Conservation (phyloP, 164 flowering plant species). For the Piper betle region DNA sequence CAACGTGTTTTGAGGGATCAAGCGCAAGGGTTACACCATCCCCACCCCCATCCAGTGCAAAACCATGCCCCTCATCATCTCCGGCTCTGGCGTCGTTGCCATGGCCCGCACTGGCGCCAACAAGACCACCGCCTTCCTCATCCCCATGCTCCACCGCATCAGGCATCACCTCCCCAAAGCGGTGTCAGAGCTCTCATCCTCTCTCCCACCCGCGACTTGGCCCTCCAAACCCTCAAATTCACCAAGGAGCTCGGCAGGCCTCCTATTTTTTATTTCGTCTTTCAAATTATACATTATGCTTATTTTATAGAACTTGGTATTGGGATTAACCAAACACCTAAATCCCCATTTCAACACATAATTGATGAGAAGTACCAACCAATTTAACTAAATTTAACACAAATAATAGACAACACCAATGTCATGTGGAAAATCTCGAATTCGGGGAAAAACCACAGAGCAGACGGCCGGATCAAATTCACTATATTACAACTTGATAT, state of each 20-base stretch:
- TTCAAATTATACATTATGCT: too few species aligned
- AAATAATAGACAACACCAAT: too few species aligned
- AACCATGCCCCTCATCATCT: slow-evolving; percentile 81
- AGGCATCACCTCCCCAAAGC: slow-evolving; percentile 51
- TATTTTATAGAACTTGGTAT: too few species aligned
- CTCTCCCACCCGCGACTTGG: slow-evolving; percentile 83
- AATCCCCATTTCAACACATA: too few species aligned
- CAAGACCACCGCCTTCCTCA: slow-evolving; percentile 84
- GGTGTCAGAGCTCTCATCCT: slow-evolving; percentile 81
- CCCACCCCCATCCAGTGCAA: slow-evolving; percentile 97
- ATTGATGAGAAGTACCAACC: too few species aligned
- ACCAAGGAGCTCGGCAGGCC: slow-evolving; percentile 56
- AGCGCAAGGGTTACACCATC: slow-evolving; percentile 76
- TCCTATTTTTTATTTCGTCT: background rate
- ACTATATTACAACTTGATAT: too few species aligned
- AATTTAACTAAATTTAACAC: too few species aligned
- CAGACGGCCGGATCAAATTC: too few species aligned
- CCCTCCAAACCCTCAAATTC: slow-evolving; percentile 83
- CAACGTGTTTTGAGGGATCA: slow-evolving; percentile 58
- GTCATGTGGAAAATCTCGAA: too few species aligned
- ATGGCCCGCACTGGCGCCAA: slow-evolving; percentile 99
- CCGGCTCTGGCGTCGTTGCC: slow-evolving; percentile 89
- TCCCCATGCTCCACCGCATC: slow-evolving; percentile 81
- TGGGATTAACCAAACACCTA: too few species aligned
- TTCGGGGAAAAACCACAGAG: too few species aligned